Conservation (phyloP, 768 basidiomycete genomes). For the Phylloporus sp. region DNA sequence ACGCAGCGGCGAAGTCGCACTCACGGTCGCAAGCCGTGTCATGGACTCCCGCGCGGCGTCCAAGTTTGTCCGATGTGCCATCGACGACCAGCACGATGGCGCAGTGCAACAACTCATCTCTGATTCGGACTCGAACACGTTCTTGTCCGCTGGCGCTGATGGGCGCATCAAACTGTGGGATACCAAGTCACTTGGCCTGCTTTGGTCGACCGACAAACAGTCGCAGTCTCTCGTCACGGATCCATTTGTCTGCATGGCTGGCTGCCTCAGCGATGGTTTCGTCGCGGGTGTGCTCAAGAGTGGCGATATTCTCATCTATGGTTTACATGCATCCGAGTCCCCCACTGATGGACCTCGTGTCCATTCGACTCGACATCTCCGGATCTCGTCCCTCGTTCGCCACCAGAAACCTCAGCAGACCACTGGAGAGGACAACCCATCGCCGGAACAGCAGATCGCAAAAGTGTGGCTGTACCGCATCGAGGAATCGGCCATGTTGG, state of each 20-base stretch:
- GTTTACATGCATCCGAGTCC: slow-evolving; percentile 33
- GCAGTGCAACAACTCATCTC: slow-evolving; percentile 53
- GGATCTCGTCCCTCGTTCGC: slow-evolving; percentile 35
- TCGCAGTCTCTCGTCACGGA: slow-evolving; percentile 38
- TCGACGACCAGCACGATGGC: slow-evolving; percentile 62
- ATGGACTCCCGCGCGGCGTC: slow-evolving; percentile 52
- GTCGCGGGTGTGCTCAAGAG: slow-evolving; percentile 49
- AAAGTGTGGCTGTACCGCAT: slow-evolving; percentile 16
- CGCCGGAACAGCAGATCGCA: slow-evolving; percentile 5
- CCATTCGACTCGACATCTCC: slow-evolving; percentile 25
- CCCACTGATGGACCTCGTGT: slow-evolving; percentile 9
- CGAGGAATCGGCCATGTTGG: slow-evolving; percentile 1
- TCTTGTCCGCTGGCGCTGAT: slow-evolving; percentile 55
- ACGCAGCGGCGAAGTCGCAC: slow-evolving; percentile 58
- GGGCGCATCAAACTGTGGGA: slow-evolving; percentile 76
- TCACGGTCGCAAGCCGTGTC: slow-evolving; percentile 51
- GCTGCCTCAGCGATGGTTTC: slow-evolving; percentile 38
- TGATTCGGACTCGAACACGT: slow-evolving; percentile 33
- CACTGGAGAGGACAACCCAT: neutral
- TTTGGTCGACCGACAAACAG: slow-evolving; percentile 57
- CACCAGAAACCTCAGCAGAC: slow-evolving; percentile 6
- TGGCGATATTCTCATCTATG: slow-evolving; percentile 57
- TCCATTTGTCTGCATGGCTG: slow-evolving; percentile 46
- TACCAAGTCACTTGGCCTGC: slow-evolving; percentile 43
- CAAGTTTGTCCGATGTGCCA: slow-evolving; percentile 42